Base-by-base conservation (phyloP, 208 protist species). In the Trypanosoma platydactyli region DNA sequence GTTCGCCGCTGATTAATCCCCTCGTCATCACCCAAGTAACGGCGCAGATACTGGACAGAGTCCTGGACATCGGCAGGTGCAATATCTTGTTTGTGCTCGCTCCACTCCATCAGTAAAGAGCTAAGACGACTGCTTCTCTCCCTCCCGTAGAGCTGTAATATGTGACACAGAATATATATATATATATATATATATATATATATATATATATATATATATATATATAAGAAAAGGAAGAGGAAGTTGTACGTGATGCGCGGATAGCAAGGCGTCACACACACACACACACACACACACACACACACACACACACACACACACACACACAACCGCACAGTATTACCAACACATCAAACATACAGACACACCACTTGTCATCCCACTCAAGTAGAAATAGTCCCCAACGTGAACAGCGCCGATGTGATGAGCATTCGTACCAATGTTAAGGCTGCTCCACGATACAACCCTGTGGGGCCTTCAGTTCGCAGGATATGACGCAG, bases 391-490 rank as follows among this genome's bases (percentile, higher is more conserved):
- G 25, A n/a, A 64, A 46, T 27, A n/a, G 24, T 55, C 5, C 66
- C 67, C 22, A 77, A 12, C 60, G 78, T 57, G 16, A 79, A 64
- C 18, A 93, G 49, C 12, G 68, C 77, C 18, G 77, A 80, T n/a
- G 76, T 79, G 9, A 57, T 69, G 0, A 86, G 54, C 80, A 84
- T 80, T 11, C 86, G 74, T 11, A 74, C 52, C 15, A 94, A 44
- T 3, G 83, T 79, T 40, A 94, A 84, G 2, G 63, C 64, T n/a
- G 73, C 76, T 13, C 89, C 89, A 9, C 89, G 73, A 61, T 88
- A 94, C 25, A 92, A 84, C 20, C 89, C 89, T 0, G 68, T 71
- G 0, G 79, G 27, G 12, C 89, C 89, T 59, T 94, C 86, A 42
- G 72, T 71, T 44, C 77, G 64, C 55, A 80, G 60, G 41, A 94